Evolutionary conservation across 1,284 basidiomycete genomes (phyloP).

Genomic region (Pseudozyma sp.): DNA sequence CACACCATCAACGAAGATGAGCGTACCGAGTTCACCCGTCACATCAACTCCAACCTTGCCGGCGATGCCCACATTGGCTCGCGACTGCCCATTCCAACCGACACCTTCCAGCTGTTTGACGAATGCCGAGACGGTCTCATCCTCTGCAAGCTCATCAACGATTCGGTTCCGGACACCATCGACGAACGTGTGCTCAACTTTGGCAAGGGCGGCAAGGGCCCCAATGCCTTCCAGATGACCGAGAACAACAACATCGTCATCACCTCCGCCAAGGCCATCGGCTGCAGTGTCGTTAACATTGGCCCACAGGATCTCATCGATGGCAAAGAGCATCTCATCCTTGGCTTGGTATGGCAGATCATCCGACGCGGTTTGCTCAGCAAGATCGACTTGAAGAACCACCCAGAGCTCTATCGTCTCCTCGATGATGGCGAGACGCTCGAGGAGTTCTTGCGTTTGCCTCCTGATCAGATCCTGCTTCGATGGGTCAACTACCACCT

Average conservation of each 20-base stretch:
- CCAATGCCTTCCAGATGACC: slow-evolving; percentile 97
- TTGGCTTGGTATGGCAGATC: slow-evolving; percentile 99
- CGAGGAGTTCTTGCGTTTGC: slow-evolving; percentile 90
- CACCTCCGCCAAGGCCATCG: slow-evolving; percentile 95
- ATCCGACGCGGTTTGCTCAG: slow-evolving; percentile 91
- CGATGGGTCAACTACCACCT: slow-evolving; percentile 99
- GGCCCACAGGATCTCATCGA: slow-evolving; percentile 92
- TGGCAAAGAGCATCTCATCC: slow-evolving; percentile 93
- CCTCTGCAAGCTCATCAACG: slow-evolving; percentile 98
- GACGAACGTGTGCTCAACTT: slow-evolving; percentile 94
- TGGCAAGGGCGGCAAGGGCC: slow-evolving; percentile 69
- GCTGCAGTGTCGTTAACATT: slow-evolving; percentile 98
- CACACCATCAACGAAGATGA: slow-evolving; percentile 99
- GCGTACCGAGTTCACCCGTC: slow-evolving; percentile 92
- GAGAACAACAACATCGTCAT: slow-evolving; percentile 99
- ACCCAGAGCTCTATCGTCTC: slow-evolving; percentile 94
- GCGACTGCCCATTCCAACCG: slow-evolving; percentile 91
- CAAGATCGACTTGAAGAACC: slow-evolving; percentile 97
- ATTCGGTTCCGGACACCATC: slow-evolving; percentile 98
- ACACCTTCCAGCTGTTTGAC: slow-evolving; percentile 99
- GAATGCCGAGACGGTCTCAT: slow-evolving; percentile 93
- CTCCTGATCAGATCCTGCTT: slow-evolving; percentile 94
- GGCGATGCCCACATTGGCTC: slow-evolving; percentile 86
- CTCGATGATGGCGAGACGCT: slow-evolving; percentile 97
- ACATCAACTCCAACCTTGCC: slow-evolving; percentile 92